These are phyloP conservation scores for Aspergillus quadrilineatus DNA, from an alignment of 2,329 filamentous ascomycete species.

Conservation along the genomic window DNA sequence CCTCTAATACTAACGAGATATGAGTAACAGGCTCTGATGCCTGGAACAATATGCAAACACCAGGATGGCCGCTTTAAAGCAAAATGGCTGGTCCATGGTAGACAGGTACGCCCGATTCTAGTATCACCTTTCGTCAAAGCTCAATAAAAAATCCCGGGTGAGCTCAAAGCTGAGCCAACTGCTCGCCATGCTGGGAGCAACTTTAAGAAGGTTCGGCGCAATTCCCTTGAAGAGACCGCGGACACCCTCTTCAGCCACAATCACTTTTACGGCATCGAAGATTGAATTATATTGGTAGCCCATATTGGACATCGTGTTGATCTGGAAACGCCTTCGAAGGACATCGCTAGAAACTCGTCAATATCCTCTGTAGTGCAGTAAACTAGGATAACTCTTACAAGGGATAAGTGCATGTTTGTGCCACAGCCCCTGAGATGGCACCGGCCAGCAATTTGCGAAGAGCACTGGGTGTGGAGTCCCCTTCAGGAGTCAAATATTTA, in stretches of 20 bases:
- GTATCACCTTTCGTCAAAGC: conserved; percentile 42
- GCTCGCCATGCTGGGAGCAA: conserved; percentile 96
- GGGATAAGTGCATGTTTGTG: conserved; percentile 96
- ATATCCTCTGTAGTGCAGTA: background rate
- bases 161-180: conserved; percentile 98
- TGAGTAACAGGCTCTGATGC: too few species aligned
- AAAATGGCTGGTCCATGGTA: background rate
- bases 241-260: conserved; percentile 78
- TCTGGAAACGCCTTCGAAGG: conserved; percentile 88
- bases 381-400: conserved; percentile 63
- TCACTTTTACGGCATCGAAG: conserved; percentile 76
- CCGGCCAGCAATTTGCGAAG: conserved; percentile 82
- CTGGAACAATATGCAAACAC: too few species aligned
- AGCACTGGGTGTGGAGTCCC: conserved; percentile 77
- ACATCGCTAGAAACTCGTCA: conserved; percentile 65
- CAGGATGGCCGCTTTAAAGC: too few species aligned
- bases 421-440: conserved; percentile 91
- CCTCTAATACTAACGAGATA: too few species aligned
- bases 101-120: background rate
- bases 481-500: conserved; percentile 79
- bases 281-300: conserved; percentile 93
- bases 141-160: conserved; percentile 79
- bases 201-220: conserved; percentile 90
- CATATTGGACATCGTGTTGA: conserved; percentile 99
- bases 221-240: conserved; percentile 93